Evolutionary conservation across 1,139 yeast genomes (phyloP).

Genomic region (Lodderomyces beijingensis): DNA sequence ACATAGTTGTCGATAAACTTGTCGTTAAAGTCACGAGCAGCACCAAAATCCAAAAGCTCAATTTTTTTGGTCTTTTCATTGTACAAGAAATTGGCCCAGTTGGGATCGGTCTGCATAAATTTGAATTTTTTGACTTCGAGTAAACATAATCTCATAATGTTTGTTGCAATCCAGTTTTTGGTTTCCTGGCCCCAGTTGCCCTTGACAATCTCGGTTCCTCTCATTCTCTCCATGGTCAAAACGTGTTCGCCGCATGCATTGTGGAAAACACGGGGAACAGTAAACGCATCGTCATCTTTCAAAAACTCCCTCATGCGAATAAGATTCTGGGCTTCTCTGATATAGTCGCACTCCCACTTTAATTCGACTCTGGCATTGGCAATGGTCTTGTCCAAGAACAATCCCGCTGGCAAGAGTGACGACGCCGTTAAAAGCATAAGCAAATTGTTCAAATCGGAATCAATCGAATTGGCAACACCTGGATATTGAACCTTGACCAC

Average conservation of each 20-base stretch:
- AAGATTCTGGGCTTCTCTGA: constrained; percentile 81
- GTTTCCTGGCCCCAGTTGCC: constrained; percentile 73
- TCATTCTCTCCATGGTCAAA: constrained; percentile 84
- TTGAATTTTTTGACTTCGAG: constrained; percentile 78
- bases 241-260: constrained; percentile 78
- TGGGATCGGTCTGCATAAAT: constrained; percentile 98
- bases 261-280: constrained; percentile 78
- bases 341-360: constrained; percentile 96
- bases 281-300: constrained; percentile 64
- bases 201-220: constrained; percentile 78
- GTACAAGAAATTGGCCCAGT: constrained; percentile 96
- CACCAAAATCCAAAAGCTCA: constrained; percentile 92
- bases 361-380: constrained; percentile 91
- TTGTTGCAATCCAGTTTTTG: constrained; percentile 76
- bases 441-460: constrained; percentile 85
- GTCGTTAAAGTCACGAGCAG: constrained; percentile 70
- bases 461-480: constrained; percentile 92
- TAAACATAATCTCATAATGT: constrained; percentile 82
- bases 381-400: constrained; percentile 85
- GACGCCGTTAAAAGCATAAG: constrained; percentile 82
- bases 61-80: constrained; percentile 61
- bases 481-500: constrained; percentile 98
- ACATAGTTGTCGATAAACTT: constrained; percentile 70
- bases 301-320: constrained; percentile 61
- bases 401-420: constrained; percentile 81